These are phyloP conservation scores for Poteriospumella lacustris DNA, from an alignment of 108 stramenopile species.

Conservation along the genomic window DNA sequence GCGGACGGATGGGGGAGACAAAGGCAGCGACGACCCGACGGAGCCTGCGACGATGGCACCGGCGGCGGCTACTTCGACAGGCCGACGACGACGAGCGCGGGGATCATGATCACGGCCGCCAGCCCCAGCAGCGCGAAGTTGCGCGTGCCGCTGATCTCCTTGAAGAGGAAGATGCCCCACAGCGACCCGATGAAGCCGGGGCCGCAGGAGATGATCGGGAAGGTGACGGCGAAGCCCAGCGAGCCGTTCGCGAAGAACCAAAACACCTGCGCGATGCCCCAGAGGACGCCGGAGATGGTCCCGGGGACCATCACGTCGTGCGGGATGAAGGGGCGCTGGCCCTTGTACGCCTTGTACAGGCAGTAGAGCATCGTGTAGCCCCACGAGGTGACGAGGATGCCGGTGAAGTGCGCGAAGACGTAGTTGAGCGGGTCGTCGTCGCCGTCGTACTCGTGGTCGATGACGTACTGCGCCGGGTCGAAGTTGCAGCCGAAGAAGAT, in stretches of 20 bases:
- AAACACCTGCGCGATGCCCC: slow-evolving; percentile 33
- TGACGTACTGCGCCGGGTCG: slow-evolving; percentile 40
- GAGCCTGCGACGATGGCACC: too few species aligned
- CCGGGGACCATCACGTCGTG: slow-evolving; percentile 29
- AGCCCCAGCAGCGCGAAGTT: slow-evolving; percentile 15
- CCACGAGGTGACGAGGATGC: slow-evolving; percentile 33
- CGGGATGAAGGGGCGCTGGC: neutral
- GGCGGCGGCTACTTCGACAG: slow-evolving; percentile 2
- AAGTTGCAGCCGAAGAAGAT: slow-evolving; percentile 37
- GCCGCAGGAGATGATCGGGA: slow-evolving; percentile 36
- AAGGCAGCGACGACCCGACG: too few species aligned
- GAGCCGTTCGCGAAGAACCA: slow-evolving; percentile 44
- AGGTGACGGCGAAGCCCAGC: slow-evolving; percentile 31
- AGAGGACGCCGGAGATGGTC: slow-evolving; percentile 29
- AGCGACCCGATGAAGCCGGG: slow-evolving; percentile 39
- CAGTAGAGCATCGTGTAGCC: slow-evolving; percentile 30
- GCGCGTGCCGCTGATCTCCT: slow-evolving; percentile 36
- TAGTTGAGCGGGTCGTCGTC: slow-evolving; percentile 20
- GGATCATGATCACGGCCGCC: neutral
- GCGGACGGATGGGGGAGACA: too few species aligned
- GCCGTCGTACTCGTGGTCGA: slow-evolving; percentile 25
- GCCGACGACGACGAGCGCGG: neutral
- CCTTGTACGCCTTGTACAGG: neutral
- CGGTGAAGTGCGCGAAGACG: slow-evolving; percentile 37
- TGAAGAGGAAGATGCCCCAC: slow-evolving; percentile 37